A percentile compares a stretch with the other conserved stretches of the same genome.
Conservation (phyloP, 2,329 filamentous ascomycete genomes). For the Beauveria varroae region DNA sequence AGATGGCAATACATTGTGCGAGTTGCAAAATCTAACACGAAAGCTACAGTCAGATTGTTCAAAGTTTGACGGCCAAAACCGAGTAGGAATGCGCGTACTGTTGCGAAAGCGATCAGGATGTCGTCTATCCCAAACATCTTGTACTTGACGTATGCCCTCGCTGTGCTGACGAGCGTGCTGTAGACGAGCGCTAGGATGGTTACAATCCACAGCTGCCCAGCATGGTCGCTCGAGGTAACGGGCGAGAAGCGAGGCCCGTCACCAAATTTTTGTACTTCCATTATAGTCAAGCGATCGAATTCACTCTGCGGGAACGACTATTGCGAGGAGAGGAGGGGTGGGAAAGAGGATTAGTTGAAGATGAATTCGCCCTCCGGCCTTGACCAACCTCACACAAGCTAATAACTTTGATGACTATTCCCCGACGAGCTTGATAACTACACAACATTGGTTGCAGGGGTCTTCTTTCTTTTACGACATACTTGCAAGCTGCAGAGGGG, state of each 20-base stretch:
- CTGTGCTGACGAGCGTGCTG: slow-evolving; percentile 3
- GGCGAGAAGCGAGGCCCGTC: slow-evolving; percentile 14
- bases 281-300: background rate
- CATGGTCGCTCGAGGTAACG: slow-evolving; percentile 13
- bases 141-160: slow-evolving; percentile 14
- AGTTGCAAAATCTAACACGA: slow-evolving; percentile 7
- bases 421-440: background rate
- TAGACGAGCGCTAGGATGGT: slow-evolving; percentile 14
- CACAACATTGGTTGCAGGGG: background rate
- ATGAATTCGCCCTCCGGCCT: background rate
- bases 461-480: background rate
- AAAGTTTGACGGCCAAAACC: background rate
- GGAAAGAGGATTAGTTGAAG: background rate
- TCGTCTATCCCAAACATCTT: slow-evolving; percentile 15
- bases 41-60: background rate
- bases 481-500: background rate
- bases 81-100: background rate
- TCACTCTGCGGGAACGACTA: background rate
- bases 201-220: slow-evolving; percentile 16
- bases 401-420: background rate
- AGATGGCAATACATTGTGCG: slow-evolving; percentile 12
- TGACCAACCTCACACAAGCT: background rate
- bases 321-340: background rate
- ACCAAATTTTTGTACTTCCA: background rate
- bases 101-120: slow-evolving; percentile 9